Percentiles rank a stretch among this genome's conserved stretches.
Evolutionary conservation across 73 alveolate genomes (phyloP).

Genomic region (Tetrahymena elliotti): DNA sequence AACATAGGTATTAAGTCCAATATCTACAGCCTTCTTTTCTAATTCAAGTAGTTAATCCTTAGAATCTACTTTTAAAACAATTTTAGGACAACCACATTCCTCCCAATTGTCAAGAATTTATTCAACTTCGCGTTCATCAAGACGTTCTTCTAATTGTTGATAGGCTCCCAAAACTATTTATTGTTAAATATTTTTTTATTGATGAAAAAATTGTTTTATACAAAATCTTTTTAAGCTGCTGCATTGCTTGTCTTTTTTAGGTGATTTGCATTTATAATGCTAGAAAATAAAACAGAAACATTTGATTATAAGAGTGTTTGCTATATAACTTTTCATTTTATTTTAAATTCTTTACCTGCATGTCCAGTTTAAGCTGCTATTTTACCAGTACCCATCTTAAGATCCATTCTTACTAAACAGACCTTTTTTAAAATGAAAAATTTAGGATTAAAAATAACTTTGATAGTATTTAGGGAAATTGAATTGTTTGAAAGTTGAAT

Average conservation of each 20-base stretch:
- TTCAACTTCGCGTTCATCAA: slow-evolving; percentile 33
- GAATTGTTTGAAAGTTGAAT: background rate
- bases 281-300: no score
- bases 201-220: no score
- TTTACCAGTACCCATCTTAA: slow-evolving; percentile 97
- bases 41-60: slow-evolving; percentile 63
- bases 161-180: slow-evolving; percentile 36
- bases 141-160: slow-evolving; percentile 55
- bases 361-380: slow-evolving; percentile 98
- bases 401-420: slow-evolving; percentile 87
- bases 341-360: slow-evolving; percentile 76
- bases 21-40: slow-evolving; percentile 56
- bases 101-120: slow-evolving; percentile 58
- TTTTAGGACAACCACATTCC: slow-evolving; percentile 64
- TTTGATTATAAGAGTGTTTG: no score
- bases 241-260: no score
- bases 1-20: slow-evolving; percentile 58
- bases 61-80: slow-evolving; percentile 72
- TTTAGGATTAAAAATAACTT: background rate
- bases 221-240: background rate
- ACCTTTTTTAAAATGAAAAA: slow-evolving; percentile 80
- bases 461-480: background rate
- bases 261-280: no score
- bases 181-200: background rate
- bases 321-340: no score